phyloP scores from a whole-genome alignment of 768 basidiomycete species.

The Podaxis sp. region DNA sequence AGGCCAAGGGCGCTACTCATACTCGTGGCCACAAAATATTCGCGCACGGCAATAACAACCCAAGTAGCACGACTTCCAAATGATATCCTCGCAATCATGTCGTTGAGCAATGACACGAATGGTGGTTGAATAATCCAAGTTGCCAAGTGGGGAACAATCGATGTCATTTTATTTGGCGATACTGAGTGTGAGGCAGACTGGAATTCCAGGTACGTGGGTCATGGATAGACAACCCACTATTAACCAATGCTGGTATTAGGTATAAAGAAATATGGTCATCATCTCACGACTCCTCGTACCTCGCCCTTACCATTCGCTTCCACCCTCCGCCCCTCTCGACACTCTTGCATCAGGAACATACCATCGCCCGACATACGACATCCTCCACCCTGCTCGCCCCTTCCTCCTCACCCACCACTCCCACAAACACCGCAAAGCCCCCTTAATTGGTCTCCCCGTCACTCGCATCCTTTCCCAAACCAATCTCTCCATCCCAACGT shows the following conservation, averaged over 20 bases:
- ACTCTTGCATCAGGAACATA: conserved; percentile 28
- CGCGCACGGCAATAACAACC: too few relatives aligned
- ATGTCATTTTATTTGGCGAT: too few relatives aligned
- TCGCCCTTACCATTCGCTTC: conserved; percentile 21
- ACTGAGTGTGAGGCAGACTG: too few relatives aligned
- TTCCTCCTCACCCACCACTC: conserved; percentile 16
- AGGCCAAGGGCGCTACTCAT: conserved; percentile 37
- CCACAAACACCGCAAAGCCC: conserved; percentile 18
- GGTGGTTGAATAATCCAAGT: too few relatives aligned
- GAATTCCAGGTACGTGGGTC: too few relatives aligned
- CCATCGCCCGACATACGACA: conserved; percentile 33
- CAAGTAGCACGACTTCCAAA: conserved; percentile 35
- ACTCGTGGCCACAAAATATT: too few relatives aligned
- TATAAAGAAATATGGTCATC: conserved; percentile 25
- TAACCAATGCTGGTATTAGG: conserved; percentile 21
- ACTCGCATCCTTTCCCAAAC: conserved; percentile 28
- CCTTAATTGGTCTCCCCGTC: conserved; percentile 22
- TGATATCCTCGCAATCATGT: conserved; percentile 36
- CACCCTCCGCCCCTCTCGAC: conserved; percentile 21
- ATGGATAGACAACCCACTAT: too few relatives aligned
- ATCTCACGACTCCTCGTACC: conserved; percentile 23
- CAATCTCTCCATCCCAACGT: conserved; percentile 27
- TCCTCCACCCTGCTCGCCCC: conserved; percentile 32
- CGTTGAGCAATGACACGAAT: too few relatives aligned
- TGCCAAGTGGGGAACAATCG: too few relatives aligned